phyloP scores from a whole-genome alignment of 257 asterid genomes.

The Solanum pennellii region DNA sequence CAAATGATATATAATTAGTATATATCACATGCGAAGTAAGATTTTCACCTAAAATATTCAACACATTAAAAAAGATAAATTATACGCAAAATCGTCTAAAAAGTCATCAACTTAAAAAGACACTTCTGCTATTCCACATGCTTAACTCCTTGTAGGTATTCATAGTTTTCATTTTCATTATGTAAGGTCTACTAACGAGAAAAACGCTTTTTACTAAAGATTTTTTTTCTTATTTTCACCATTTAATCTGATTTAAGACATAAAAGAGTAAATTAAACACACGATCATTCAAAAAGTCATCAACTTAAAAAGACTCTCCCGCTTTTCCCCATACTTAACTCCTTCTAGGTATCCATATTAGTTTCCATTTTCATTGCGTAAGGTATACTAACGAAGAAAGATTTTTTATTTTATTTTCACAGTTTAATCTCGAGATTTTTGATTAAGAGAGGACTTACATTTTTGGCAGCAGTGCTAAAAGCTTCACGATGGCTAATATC shows the following conservation, averaged over 20 bases:
- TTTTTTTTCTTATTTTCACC: not conserved
- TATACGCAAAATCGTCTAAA: accelerated
- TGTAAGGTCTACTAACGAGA: too few species aligned
- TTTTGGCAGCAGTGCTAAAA: slow-evolving; percentile 90
- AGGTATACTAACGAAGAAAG: too few species aligned
- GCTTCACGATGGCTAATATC: slow-evolving; percentile 93
- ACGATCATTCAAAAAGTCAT: too few species aligned
- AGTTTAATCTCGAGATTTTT: accelerated
- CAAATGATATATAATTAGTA: too few species aligned
- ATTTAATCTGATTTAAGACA: not conserved
- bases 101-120: too few species aligned
- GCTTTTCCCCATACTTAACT: too few species aligned
- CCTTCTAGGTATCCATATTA: not conserved
- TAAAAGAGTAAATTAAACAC: too few species aligned
- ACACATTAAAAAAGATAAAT: not conserved
- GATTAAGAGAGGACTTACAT: slow-evolving; percentile 26
- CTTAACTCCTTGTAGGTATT: not conserved
- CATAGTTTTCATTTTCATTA: not conserved
- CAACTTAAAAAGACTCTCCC: too few species aligned
- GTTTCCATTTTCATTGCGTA: not conserved
- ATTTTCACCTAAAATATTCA: not conserved
- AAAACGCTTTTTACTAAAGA: too few species aligned
- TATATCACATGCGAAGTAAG: not conserved
- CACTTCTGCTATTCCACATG: too few species aligned
- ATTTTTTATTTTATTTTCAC: not conserved